Base-by-base conservation (phyloP, 139 green algal genomes). In the Micractinium sp. region DNA sequence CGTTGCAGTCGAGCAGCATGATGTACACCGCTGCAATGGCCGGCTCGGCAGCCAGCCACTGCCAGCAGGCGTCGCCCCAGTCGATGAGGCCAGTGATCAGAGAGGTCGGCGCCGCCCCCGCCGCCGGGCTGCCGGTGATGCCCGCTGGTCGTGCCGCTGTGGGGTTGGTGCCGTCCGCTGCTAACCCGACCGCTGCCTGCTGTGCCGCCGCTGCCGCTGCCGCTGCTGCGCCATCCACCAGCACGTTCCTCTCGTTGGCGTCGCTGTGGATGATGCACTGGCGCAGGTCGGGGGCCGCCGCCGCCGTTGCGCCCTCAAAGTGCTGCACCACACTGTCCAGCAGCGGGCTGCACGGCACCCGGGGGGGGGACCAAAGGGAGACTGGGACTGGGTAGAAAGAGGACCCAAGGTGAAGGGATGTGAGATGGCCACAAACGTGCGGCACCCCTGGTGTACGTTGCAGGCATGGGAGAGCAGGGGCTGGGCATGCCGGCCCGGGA, bases 201-300 rank as follows among this genome's bases (percentile, higher is more conserved):
- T 35, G n/a, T 29, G 35, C 36, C 36, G 53, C 78, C 29, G 31
- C 78, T 12, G 78, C 78, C 16, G 78, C 78, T 18, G 67, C 83
- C 3, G 63, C 82, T 0, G 83, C 83, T 0, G 83, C 83, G 0
- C 66, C 83, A 5, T 85, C 38, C 79, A 87, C 87, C 39, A 90
- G 79, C 47, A 90, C 69, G 47, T 90, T 90, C 15, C 56, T 53
- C 66, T 87, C 78, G 53, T 90, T 90, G 41, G 78, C 87, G 47
- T 90, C 87, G 23, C 19, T 39, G 79, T 90, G 87, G 66, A 87
- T 87, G 78, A 86, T 41, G 16, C 9, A 35, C 23, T 23, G 27
- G 33, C 78, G 78, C 87, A 90, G 41, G 27, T 27, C 13, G 18
- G 18, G n/a, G 13, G 15, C 79, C 19, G 18, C 63, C 0, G 33